Base-by-base conservation (phyloP, 2,329 filamentous ascomycete species). In the Alternaria sp. region DNA sequence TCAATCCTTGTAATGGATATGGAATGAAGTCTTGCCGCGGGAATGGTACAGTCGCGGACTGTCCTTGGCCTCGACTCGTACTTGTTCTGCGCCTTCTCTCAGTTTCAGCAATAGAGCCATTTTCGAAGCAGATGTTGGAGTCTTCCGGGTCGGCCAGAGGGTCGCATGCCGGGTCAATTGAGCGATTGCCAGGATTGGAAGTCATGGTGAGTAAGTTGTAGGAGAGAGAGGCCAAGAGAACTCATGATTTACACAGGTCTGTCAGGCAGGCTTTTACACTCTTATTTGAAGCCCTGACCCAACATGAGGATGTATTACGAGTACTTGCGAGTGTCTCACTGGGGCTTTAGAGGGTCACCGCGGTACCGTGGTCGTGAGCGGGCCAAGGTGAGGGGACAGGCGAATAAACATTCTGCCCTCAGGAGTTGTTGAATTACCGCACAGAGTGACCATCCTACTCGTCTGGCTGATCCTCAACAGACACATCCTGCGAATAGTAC, bases 101-200 rank as follows among this genome's bases (percentile, higher is more conserved):
- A 28, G 28, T 32, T n/a, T 8, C 49, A 32, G 49, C 12, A 21
- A 23, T 12, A 2, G 0, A 11, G 12, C 10, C 28, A 32, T 9
- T 13, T 30, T 51, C 47, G 4, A 19, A 21, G 26, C 5, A 36
- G 9, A 11, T 21, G 4, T 23, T 15, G 11, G 28, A 51, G 49
- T 9, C 17, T 5, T 15, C 26, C 7, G 46, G 25, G 23, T 10
- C 10, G n/a, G 15, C 7, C 28, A 17, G 36, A 12, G 67, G 68
- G 11, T 36, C 21, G 19, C 30, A 54, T 23, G 6, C 36, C 7
- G 8, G 23, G 23, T 32, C 47, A 15, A 66, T 21, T 26, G 21
- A 13, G 10, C 30, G 64, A 15, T 58, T 66, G 23, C 40, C 66
- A 10, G 49, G 21, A 19, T 17, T 44, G 30, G 51, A 13, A 25